phyloP scores from a whole-genome alignment of 176 grass and related monocot species.

The Guadua angustifolia region DNA sequence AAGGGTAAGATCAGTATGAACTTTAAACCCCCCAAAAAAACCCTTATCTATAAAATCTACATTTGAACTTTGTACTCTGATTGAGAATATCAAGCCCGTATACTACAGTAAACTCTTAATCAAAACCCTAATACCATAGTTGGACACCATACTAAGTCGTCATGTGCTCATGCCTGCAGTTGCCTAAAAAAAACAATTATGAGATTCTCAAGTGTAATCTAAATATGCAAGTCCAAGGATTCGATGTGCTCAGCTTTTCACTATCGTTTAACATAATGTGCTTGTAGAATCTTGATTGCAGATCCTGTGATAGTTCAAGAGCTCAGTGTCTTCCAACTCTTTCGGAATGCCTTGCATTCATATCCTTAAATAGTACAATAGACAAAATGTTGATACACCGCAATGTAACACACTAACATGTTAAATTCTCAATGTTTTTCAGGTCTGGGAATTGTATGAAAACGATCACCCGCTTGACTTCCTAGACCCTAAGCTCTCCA shows the following conservation, averaged over 20 bases:
- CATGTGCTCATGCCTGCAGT: too few species aligned
- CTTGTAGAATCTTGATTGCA: neutral
- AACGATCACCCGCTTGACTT: constrained; percentile 52
- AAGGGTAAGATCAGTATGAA: constrained; percentile 63
- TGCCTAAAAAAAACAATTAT: too few species aligned
- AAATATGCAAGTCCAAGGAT: too few species aligned
- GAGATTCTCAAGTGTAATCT: too few species aligned
- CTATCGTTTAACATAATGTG: too few species aligned
- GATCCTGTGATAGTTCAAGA: neutral
- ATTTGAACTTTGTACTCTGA: neutral
- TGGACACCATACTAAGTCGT: too few species aligned
- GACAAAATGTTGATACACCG: neutral
- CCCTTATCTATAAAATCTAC: neutral
- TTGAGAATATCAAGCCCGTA: too few species aligned
- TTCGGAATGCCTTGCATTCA: too few species aligned
- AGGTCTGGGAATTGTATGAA: constrained; percentile 80
- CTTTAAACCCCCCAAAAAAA: neutral
- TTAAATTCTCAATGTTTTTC: neutral
- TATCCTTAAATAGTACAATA: neutral
- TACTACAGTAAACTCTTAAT: neutral
- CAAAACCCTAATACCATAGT: too few species aligned
- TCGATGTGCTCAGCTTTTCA: too few species aligned
- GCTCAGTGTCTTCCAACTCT: neutral
- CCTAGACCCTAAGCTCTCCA: constrained; percentile 52
- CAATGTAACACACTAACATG: neutral